Evolutionary conservation across 208 protist genomes (phyloP).

Genomic region (Acanthamoeba polyphaga): DNA sequence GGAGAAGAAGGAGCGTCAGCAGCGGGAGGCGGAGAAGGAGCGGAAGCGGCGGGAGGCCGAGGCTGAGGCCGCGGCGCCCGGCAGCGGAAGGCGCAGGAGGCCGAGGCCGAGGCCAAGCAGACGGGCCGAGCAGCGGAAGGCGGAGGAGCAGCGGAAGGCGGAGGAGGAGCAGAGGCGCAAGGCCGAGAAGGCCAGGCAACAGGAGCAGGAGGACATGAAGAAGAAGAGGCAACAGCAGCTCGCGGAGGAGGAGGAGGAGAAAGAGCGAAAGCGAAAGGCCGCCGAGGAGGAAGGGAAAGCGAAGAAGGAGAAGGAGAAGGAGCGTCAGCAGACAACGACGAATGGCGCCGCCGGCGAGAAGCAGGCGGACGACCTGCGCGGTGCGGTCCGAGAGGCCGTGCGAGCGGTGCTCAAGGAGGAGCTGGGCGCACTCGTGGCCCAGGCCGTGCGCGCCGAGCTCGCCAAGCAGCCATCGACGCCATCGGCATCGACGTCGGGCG

Average conservation of each 20-base stretch:
- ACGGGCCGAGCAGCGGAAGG: neutral
- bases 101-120: neutral
- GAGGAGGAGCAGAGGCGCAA: neutral
- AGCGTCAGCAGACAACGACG: neutral
- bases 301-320: neutral
- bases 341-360: neutral
- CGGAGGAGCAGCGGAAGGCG: neutral
- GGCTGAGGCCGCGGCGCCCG: neutral
- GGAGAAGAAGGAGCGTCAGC: neutral
- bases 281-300: neutral
- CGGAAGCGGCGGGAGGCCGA: neutral
- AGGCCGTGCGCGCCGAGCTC: neutral
- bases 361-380: neutral
- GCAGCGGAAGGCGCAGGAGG: slow-evolving; percentile 1
- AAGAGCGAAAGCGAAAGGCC: neutral
- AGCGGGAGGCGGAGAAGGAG: neutral
- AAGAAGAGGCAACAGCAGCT: neutral
- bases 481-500: neutral
- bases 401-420: neutral
- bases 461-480: neutral
- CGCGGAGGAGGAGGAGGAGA: neutral
- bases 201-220: neutral
- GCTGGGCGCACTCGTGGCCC: neutral
- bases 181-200: neutral
- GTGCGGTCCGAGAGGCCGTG: neutral